A percentile compares a stretch with the other conserved stretches of the same genome.
phyloP scores from a whole-genome alignment of 2,329 filamentous ascomycete genomes.

The Ramichloridium luteum region DNA sequence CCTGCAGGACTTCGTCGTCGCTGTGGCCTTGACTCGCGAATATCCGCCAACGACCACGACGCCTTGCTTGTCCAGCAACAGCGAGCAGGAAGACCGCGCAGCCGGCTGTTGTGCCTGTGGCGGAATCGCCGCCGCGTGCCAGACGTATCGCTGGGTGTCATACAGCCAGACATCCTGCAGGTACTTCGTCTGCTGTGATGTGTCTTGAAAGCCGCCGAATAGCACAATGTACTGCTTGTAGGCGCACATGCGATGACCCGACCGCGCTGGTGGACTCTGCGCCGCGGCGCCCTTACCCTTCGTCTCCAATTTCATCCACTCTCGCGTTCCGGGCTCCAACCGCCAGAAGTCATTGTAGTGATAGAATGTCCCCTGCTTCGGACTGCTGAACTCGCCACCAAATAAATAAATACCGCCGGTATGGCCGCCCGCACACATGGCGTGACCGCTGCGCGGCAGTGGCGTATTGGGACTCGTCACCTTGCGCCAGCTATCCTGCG shows the following conservation, averaged over 20 bases:
- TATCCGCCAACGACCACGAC: conserved; percentile 90
- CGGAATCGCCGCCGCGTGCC: conserved; percentile 66
- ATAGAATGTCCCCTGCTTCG: conserved; percentile 96
- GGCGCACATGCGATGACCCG: conserved; percentile 71
- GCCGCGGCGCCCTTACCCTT: too few species aligned
- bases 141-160: conserved; percentile 75
- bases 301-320: conserved; percentile 82
- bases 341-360: conserved; percentile 99
- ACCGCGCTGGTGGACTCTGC: conserved; percentile 64
- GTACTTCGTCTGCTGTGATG: conserved; percentile 88
- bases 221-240: conserved; percentile 95
- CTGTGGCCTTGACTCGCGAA: conserved; percentile 65
- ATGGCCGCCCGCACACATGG: conserved; percentile 85
- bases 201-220: conserved; percentile 96
- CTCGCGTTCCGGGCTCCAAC: conserved; percentile 67
- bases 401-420: conserved; percentile 79
- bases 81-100: conserved; percentile 77
- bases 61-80: conserved; percentile 80
- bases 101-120: conserved; percentile 71
- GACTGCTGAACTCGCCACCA: conserved; percentile 90
- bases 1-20: too few species aligned
- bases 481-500: conserved; percentile 78
- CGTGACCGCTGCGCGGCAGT: conserved; percentile 81
- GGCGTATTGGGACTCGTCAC: conserved; percentile 87
- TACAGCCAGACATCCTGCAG: conserved; percentile 91